Conservation (phyloP, 1,139 yeast species). For the Pichia terricola region DNA sequence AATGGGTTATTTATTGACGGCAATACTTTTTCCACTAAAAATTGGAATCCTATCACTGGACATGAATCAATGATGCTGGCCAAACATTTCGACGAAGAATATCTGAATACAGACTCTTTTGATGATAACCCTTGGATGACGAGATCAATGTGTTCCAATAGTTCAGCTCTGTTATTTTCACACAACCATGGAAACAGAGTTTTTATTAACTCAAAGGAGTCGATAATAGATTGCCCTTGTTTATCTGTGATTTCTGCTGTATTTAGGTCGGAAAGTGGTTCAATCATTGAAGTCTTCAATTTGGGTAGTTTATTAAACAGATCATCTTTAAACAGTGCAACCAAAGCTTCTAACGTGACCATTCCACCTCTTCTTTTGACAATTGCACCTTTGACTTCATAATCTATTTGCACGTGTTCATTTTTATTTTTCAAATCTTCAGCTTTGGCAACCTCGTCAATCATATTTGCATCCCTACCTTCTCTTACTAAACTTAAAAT, state of each 20-base stretch:
- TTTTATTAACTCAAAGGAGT: constrained; percentile 73
- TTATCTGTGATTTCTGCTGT: constrained; percentile 33
- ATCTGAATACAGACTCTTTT: constrained; percentile 69
- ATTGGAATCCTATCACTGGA: constrained; percentile 69
- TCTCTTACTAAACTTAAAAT: constrained; percentile 76
- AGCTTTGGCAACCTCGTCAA: constrained; percentile 27
- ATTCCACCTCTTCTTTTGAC: constrained; percentile 80
- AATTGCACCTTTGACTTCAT: constrained; percentile 54
- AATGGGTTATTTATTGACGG: constrained; percentile 80
- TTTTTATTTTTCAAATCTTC: neutral
- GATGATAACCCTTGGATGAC: constrained; percentile 60
- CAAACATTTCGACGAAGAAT: constrained; percentile 83
- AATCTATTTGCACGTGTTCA: constrained; percentile 3
- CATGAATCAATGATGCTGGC: constrained; percentile 71
- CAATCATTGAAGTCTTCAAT: constrained; percentile 56
- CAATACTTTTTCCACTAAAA: constrained; percentile 64
- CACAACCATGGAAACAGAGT: constrained; percentile 64
- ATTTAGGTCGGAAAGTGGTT: constrained; percentile 40
- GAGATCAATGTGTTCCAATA: constrained; percentile 38
- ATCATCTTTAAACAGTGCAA: constrained; percentile 40
- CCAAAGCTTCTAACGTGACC: constrained; percentile 52
- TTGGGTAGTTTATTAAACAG: constrained; percentile 61
- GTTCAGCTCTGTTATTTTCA: constrained; percentile 36
- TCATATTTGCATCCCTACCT: constrained; percentile 64
- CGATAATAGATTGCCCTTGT: constrained; percentile 76